Percentiles rank a stretch among this genome's conserved stretches.
phyloP scores from a whole-genome alignment of 2,329 filamentous ascomycete genomes.

The Calonectria pseudoturangicola region DNA sequence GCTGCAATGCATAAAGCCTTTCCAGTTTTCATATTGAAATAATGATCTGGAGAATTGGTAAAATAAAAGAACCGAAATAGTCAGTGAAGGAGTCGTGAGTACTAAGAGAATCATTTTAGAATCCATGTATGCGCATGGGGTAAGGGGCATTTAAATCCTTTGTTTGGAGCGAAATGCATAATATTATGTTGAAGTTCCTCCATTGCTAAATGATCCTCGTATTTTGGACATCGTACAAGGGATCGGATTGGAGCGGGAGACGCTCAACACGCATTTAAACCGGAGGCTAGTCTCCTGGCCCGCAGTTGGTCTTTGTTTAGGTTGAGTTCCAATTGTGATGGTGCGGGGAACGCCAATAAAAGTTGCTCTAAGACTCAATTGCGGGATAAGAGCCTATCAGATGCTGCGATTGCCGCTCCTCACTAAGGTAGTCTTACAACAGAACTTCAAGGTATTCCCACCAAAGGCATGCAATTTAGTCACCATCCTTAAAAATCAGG shows the following conservation, averaged over 20 bases:
- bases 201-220: no score
- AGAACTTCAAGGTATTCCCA: background rate
- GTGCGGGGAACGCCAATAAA: background rate
- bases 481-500: no score
- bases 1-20: background rate
- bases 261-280: background rate
- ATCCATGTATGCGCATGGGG: no score
- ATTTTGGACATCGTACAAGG: background rate
- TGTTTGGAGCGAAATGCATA: background rate
- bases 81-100: no score
- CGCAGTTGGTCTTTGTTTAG: background rate
- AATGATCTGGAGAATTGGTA: no score
- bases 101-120: no score
- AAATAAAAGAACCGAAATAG: no score
- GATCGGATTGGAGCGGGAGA: slow-evolving; percentile 3
- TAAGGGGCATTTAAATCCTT: background rate
- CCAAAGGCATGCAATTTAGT: no score
- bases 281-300: no score
- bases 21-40: no score
- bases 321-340: background rate
- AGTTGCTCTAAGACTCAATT: no score
- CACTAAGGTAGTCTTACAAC: background rate
- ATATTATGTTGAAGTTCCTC: no score
- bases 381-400: background rate
- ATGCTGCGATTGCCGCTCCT: background rate